A percentile compares a stretch with the other conserved stretches of the same genome.
Conservation (phyloP, 2,329 filamentous ascomycete genomes). For the Penicillium occitanis region DNA sequence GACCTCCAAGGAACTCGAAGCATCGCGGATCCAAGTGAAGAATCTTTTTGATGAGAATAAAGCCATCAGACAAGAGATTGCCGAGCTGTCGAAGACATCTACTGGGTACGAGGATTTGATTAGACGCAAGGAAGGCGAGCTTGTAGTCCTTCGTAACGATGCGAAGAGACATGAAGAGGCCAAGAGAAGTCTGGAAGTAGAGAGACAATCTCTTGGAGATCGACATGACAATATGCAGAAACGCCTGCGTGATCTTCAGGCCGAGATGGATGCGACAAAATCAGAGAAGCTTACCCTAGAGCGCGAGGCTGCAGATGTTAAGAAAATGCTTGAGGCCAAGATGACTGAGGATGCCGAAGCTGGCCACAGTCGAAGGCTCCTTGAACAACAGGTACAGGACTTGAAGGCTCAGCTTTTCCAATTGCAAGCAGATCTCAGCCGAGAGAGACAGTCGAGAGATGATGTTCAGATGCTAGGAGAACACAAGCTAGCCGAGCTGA, state of each 20-base stretch:
- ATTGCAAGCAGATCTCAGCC: slow-evolving; percentile 82
- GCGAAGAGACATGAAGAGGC: slow-evolving; percentile 81
- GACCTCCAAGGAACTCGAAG: slow-evolving; percentile 76
- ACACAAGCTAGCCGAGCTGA: slow-evolving; percentile 78
- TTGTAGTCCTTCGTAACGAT: slow-evolving; percentile 80
- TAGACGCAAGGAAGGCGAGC: slow-evolving; percentile 88
- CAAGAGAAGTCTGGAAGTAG: slow-evolving; percentile 72
- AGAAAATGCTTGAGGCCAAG: slow-evolving; percentile 79
- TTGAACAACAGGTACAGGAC: slow-evolving; percentile 83
- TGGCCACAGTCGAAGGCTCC: slow-evolving; percentile 73
- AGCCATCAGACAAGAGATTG: slow-evolving; percentile 78
- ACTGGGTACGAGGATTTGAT: slow-evolving; percentile 95
- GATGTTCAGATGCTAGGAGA: slow-evolving; percentile 89
- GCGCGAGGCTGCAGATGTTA: slow-evolving; percentile 85
- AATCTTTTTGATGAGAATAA: slow-evolving; percentile 78
- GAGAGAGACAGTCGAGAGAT: slow-evolving; percentile 88
- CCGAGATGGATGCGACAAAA: slow-evolving; percentile 81
- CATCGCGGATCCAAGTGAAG: slow-evolving; percentile 70
- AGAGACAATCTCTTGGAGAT: slow-evolving; percentile 67
- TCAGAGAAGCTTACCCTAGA: slow-evolving; percentile 81
- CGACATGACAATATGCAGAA: slow-evolving; percentile 78
- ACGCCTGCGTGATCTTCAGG: slow-evolving; percentile 79
- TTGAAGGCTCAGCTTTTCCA: slow-evolving; percentile 83
- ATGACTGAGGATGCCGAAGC: slow-evolving; percentile 88
- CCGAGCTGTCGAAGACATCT: slow-evolving; percentile 83